A percentile compares a stretch with the other conserved stretches of the same genome.
These are phyloP conservation scores for Eucalyptus tenuipes DNA, from an alignment of 345 rosid genomes.

Conservation along the genomic window DNA sequence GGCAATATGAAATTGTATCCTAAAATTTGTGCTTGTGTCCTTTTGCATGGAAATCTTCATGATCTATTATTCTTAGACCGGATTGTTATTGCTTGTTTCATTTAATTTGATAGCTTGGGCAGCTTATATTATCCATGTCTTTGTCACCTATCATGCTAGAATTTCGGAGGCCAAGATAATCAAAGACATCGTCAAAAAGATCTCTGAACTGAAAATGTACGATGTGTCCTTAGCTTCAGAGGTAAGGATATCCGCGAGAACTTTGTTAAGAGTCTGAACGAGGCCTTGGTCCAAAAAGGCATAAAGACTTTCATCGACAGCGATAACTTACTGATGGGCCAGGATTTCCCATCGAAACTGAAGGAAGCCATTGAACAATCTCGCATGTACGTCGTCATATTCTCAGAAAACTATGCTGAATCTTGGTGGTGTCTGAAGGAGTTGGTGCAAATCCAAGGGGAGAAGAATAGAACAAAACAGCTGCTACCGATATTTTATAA, in stretches of 20 bases:
- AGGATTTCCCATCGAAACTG: not conserved
- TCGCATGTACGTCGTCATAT: not conserved
- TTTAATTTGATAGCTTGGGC: not conserved
- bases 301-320: not conserved
- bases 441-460: not conserved
- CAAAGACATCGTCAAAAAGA: not conserved
- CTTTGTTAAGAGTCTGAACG: not conserved
- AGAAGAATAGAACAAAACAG: not conserved
- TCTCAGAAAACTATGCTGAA: not conserved
- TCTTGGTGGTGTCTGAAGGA: not conserved
- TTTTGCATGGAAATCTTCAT: not conserved
- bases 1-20: not conserved
- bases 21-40: not conserved
- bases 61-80: not conserved
- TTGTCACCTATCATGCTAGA: not conserved
- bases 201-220: not conserved
- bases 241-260: not conserved
- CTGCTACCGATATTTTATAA: not conserved
- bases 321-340: not conserved
- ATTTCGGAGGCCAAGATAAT: not conserved
- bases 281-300: not conserved
- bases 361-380: not conserved
- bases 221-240: not conserved
- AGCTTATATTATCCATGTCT: not conserved
- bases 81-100: not conserved